Evolutionary conservation across 352 stramenopile genomes (phyloP).

Genomic region (Pythium sp.): DNA sequence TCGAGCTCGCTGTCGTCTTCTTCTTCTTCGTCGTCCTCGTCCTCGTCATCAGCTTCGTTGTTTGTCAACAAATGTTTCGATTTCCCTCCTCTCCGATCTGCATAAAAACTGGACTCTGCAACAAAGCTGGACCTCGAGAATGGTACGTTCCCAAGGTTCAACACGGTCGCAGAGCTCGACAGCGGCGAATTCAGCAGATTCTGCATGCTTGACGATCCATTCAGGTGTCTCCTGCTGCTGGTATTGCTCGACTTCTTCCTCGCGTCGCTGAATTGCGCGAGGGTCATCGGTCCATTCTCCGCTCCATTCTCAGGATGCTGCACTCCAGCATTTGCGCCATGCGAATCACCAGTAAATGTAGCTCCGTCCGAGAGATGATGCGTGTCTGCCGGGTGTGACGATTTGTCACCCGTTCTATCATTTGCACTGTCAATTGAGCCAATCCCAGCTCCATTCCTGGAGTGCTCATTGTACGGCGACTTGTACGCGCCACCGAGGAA

Average conservation of each 20-base stretch:
- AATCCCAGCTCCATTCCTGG: neutral
- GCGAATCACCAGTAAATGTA: neutral
- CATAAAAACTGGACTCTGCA: conserved; percentile 12
- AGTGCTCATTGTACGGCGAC: neutral
- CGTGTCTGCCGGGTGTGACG: neutral
- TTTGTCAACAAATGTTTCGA: conserved; percentile 3
- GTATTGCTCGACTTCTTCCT: conserved; percentile 22
- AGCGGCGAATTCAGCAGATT: neutral
- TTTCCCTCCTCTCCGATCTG: conserved; percentile 1
- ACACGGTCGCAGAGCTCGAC: conserved; percentile 12
- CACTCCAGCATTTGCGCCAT: neutral
- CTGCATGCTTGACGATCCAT: conserved; percentile 16
- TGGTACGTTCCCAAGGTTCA: conserved; percentile 4
- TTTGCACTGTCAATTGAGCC: neutral
- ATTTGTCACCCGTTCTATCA: neutral
- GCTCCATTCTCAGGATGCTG: neutral
- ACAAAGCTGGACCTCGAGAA: conserved; percentile 18
- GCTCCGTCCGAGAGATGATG: neutral
- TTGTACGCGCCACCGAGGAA: conserved; percentile 21
- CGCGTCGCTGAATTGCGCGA: conserved; percentile 36
- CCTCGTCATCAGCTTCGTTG: conserved; percentile 12
- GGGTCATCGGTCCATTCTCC: conserved; percentile 26
- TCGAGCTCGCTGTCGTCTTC: conserved; percentile 5
- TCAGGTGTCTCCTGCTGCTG: conserved; percentile 14
- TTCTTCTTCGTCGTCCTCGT: conserved; percentile 18